Evolutionary conservation across 306 rosid genomes (phyloP).

Genomic region (Glycyrrhiza uralensis): DNA sequence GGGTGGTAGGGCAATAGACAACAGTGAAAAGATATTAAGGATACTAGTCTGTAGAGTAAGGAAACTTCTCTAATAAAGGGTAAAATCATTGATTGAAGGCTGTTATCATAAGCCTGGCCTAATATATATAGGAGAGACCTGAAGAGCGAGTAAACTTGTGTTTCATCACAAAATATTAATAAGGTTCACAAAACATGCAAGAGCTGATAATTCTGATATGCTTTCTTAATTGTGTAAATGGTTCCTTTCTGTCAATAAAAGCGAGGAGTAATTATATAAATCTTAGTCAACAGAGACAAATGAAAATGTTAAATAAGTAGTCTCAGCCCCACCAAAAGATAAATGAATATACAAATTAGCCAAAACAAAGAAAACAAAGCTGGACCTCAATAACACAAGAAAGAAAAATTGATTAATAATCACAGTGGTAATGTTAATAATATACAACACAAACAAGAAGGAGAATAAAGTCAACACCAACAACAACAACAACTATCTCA

Average conservation of each 20-base stretch:
- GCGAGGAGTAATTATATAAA: not conserved
- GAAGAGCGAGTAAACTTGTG: not conserved
- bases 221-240: constrained; percentile 26
- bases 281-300: not conserved
- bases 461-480: not conserved
- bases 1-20: not conserved
- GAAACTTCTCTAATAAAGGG: too few species aligned
- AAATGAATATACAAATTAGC: not conserved
- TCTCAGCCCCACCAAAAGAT: not conserved
- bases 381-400: not conserved
- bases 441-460: not conserved
- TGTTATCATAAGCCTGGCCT: not conserved
- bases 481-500: not conserved
- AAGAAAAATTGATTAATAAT: not conserved
- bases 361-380: not conserved
- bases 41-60: too few species aligned
- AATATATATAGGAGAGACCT: not conserved
- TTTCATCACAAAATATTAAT: not conserved
- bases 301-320: not conserved
- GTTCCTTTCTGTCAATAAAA: constrained; percentile 13
- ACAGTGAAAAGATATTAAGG: not conserved
- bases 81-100: too few species aligned
- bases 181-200: not conserved
- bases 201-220: not conserved
- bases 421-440: too few species aligned